Evolutionary conservation across 306 rosid species (phyloP).

Genomic region (Mimosa pudica): DNA sequence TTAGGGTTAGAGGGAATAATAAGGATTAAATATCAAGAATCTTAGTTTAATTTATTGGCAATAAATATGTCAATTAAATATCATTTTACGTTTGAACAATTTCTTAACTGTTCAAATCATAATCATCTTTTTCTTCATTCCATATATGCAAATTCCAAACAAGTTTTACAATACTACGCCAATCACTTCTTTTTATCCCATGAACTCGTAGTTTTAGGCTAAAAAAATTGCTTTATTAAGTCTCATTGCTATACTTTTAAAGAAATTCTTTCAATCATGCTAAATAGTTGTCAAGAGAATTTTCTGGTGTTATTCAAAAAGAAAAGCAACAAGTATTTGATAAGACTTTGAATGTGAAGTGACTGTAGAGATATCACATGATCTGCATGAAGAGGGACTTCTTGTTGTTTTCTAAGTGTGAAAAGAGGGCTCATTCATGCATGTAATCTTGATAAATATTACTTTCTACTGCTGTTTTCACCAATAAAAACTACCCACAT

Average conservation of each 20-base stretch:
- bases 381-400: slow-evolving; percentile 18
- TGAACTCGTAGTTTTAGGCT: not conserved
- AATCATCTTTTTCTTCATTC: not conserved
- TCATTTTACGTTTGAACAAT: too few species aligned
- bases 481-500: too few species aligned
- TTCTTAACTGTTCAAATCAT: not conserved
- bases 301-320: not conserved
- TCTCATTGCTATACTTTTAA: not conserved
- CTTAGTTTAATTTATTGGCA: too few species aligned
- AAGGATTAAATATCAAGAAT: too few species aligned
- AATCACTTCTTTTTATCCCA: too few species aligned
- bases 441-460: not conserved
- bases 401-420: slow-evolving; percentile 28
- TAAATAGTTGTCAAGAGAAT: not conserved
- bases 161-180: not conserved
- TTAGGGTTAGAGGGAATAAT: too few species aligned
- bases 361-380: slow-evolving; percentile 24
- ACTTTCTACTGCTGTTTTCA: too few species aligned
- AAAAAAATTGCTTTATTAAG: not conserved
- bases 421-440: not conserved
- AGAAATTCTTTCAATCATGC: not conserved
- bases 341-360: not conserved
- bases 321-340: not conserved
- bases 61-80: too few species aligned
- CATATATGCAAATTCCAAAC: not conserved